These are phyloP conservation scores for Periconia digitata DNA, from an alignment of 2,329 filamentous ascomycete species.

Conservation along the genomic window DNA sequence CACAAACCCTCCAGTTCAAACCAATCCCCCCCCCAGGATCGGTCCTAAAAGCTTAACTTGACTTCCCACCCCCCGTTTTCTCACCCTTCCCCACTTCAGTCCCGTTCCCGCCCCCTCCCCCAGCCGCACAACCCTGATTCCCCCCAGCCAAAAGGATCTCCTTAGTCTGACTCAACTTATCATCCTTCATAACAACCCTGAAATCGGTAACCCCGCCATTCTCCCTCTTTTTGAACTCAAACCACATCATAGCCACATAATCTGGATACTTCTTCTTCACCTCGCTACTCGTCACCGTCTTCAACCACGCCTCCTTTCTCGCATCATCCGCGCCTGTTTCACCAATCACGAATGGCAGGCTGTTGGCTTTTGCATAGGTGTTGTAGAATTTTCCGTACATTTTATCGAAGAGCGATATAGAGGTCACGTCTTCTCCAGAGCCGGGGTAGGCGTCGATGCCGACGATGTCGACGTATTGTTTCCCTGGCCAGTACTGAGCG, in stretches of 20 bases:
- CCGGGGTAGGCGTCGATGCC: slow-evolving; percentile 16
- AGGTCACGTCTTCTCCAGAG: slow-evolving; percentile 1
- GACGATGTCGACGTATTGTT: slow-evolving; percentile 13
- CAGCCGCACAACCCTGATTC: neutral
- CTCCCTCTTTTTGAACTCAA: slow-evolving; percentile 15
- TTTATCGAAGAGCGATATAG: slow-evolving; percentile 6
- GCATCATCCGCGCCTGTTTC: slow-evolving; percentile 13
- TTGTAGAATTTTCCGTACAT: slow-evolving; percentile 14
- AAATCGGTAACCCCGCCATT: slow-evolving; percentile 7
- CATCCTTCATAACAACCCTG: slow-evolving; percentile 15
- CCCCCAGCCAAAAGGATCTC: slow-evolving; percentile 7
- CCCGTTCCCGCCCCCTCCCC: neutral
- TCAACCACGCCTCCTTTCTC: slow-evolving; percentile 12
- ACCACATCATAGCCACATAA: slow-evolving; percentile 16
- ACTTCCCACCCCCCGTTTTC: too few species aligned
- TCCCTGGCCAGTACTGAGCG: slow-evolving; percentile 12
- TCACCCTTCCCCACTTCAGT: neutral
- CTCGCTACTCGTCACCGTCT: slow-evolving; percentile 8
- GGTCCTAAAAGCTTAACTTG: too few species aligned
- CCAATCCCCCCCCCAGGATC: too few species aligned
- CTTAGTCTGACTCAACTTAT: slow-evolving; percentile 7
- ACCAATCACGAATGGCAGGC: slow-evolving; percentile 13
- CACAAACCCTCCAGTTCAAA: too few species aligned
- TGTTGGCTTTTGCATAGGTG: slow-evolving; percentile 9
- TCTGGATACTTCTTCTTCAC: slow-evolving; percentile 12